Percentiles rank a stretch among this genome's conserved stretches.
These are phyloP conservation scores for Rhizopogon vulgaris DNA, from an alignment of 768 basidiomycete genomes.

Conservation along the genomic window DNA sequence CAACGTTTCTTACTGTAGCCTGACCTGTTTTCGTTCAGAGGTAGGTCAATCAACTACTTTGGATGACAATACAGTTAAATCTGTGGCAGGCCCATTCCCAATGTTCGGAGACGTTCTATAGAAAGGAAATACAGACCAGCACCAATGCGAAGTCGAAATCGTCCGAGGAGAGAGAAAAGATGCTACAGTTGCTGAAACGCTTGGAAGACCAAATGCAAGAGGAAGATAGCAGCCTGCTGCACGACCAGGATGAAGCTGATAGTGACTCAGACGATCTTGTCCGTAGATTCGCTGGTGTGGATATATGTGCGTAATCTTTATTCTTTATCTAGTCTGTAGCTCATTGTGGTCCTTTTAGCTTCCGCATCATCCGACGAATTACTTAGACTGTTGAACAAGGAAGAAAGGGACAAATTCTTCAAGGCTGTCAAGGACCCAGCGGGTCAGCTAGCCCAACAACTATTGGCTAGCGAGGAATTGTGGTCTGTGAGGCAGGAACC, in stretches of 20 bases:
- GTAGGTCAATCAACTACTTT: conserved; percentile 31
- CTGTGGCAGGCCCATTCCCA: conserved; percentile 49
- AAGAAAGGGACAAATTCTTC: conserved; percentile 57
- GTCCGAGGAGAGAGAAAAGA: conserved; percentile 51
- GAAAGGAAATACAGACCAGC: conserved; percentile 61
- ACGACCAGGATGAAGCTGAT: conserved; percentile 31
- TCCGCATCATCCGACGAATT: conserved; percentile 48
- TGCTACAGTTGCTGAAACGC: conserved; percentile 64
- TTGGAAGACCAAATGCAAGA: conserved; percentile 59
- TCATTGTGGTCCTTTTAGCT: conserved; percentile 32
- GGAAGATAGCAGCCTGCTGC: conserved; percentile 28
- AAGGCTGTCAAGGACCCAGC: conserved; percentile 53
- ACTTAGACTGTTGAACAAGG: conserved; percentile 55
- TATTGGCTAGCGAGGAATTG: conserved; percentile 54
- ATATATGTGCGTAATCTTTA: conserved; percentile 47
- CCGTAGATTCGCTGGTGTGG: conserved; percentile 45
- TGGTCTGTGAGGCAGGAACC: conserved; percentile 45
- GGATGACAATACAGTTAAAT: not conserved
- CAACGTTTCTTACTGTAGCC: conserved; percentile 75
- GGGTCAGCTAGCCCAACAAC: conserved; percentile 52
- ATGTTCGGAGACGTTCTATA: conserved; percentile 82
- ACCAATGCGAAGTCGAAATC: conserved; percentile 51
- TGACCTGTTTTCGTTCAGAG: conserved; percentile 71
- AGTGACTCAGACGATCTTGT: conserved; percentile 40
- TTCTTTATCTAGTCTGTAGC: not conserved